Evolutionary conservation across 345 rosid genomes (phyloP).

Genomic region (Brassica rapa): DNA sequence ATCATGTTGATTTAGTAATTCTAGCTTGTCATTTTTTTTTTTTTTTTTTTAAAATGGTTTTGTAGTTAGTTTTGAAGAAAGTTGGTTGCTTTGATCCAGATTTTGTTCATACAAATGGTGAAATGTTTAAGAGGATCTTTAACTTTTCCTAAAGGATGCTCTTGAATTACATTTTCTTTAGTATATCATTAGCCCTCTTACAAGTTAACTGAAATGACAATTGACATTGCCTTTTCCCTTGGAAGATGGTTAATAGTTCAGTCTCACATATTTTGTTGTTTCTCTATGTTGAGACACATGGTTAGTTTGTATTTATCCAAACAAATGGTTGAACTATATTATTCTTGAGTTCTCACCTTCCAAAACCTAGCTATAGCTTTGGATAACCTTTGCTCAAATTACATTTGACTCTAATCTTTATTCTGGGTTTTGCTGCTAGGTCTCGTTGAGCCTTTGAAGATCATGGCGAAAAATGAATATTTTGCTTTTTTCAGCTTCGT

Average conservation of each 20-base stretch:
- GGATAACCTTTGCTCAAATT: not conserved
- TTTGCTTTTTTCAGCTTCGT: constrained; percentile 4
- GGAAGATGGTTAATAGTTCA: not conserved
- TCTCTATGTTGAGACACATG: not conserved
- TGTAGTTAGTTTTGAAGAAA: constrained; percentile 10
- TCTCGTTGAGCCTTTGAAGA: not conserved
- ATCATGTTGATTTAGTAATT: not conserved
- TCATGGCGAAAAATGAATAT: no score
- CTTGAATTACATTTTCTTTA: not conserved
- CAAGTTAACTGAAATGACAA: constrained; percentile 5
- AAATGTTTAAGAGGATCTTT: not conserved
- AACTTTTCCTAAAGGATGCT: not conserved
- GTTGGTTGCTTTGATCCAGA: constrained; percentile 6
- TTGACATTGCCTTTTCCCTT: not conserved
- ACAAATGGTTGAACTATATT: not conserved
- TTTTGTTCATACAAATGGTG: not conserved
- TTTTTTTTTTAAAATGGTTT: not conserved
- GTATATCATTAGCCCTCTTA: not conserved
- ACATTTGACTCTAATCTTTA: not conserved
- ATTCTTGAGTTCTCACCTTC: no score
- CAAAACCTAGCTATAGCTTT: no score
- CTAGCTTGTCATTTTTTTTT: not conserved
- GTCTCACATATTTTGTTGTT: not conserved
- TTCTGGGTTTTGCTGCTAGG: constrained; percentile 26
- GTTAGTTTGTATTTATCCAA: not conserved